Evolutionary conservation across 2,329 filamentous ascomycete genomes (phyloP).

Genomic region (Gaeumannomyces tritici): DNA sequence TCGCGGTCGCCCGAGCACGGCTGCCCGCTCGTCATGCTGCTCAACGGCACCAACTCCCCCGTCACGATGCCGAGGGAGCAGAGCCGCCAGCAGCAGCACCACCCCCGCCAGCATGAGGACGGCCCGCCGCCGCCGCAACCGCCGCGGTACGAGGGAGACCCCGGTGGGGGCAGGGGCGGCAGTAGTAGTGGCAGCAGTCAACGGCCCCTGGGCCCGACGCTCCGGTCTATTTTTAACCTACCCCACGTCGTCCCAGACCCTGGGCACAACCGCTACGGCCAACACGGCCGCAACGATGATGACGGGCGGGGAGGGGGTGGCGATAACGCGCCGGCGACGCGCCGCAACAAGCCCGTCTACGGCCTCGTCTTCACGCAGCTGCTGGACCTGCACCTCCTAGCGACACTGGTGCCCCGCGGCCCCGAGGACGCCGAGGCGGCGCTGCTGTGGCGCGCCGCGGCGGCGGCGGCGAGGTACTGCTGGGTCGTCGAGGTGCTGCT

Average conservation of each 20-base stretch:
- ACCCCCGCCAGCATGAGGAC: background rate
- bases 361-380: constrained; percentile 45
- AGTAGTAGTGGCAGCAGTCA: background rate
- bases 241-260: constrained; percentile 8
- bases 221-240: constrained; percentile 40
- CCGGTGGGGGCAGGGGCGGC: constrained; percentile 3
- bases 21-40: constrained; percentile 40
- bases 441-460: constrained; percentile 11
- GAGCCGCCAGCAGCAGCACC: constrained; percentile 1
- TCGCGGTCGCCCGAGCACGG: constrained; percentile 25
- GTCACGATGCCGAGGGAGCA: background rate
- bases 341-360: constrained; percentile 38
- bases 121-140: constrained; percentile 2
- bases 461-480: constrained; percentile 14
- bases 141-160: constrained; percentile 2
- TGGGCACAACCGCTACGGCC: constrained; percentile 5
- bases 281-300: background rate
- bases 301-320: background rate
- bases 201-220: constrained; percentile 28
- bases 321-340: constrained; percentile 8
- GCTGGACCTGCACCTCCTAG: constrained; percentile 44
- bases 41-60: constrained; percentile 37
- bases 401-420: constrained; percentile 31
- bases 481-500: constrained; percentile 42
- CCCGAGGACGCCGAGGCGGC: constrained; percentile 27